Evolutionary conservation across 2,329 filamentous ascomycete species (phyloP).

Genomic region (Clarireedia monteithiana): DNA sequence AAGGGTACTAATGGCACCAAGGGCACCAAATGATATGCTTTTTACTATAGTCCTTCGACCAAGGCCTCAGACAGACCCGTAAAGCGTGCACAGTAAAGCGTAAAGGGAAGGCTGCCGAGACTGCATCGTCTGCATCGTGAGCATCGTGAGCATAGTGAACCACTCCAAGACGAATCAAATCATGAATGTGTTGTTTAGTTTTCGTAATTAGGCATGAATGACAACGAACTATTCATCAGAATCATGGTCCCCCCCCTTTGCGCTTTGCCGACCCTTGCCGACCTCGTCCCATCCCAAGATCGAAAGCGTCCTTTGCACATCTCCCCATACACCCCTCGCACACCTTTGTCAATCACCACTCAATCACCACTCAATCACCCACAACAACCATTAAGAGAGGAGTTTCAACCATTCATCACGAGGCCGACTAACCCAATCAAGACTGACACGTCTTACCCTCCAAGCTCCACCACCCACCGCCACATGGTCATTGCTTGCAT

Average conservation of each 20-base stretch:
- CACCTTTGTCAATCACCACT: no score
- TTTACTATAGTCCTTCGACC: no score
- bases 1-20: no score
- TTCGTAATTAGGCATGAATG: conserved; percentile 8
- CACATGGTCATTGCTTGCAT: conserved; percentile 11
- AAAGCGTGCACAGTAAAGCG: not conserved
- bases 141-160: no score
- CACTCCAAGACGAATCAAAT: conserved; percentile 1
- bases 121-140: no score
- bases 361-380: not conserved
- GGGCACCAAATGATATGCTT: not conserved
- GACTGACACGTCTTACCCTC: conserved; percentile 7
- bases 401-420: conserved; percentile 2
- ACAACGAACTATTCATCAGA: conserved; percentile 7
- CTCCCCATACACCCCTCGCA: no score
- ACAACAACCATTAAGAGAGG: not conserved
- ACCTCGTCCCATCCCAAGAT: not conserved
- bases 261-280: no score
- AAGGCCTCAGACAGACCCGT: not conserved
- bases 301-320: not conserved
- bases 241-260: no score
- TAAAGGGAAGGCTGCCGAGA: no score
- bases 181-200: conserved; percentile 8
- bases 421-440: conserved; percentile 1
- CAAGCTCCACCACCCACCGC: conserved; percentile 5